These are phyloP conservation scores for Vigna nakashimae DNA, from an alignment of 306 rosid species.

Conservation along the genomic window DNA sequence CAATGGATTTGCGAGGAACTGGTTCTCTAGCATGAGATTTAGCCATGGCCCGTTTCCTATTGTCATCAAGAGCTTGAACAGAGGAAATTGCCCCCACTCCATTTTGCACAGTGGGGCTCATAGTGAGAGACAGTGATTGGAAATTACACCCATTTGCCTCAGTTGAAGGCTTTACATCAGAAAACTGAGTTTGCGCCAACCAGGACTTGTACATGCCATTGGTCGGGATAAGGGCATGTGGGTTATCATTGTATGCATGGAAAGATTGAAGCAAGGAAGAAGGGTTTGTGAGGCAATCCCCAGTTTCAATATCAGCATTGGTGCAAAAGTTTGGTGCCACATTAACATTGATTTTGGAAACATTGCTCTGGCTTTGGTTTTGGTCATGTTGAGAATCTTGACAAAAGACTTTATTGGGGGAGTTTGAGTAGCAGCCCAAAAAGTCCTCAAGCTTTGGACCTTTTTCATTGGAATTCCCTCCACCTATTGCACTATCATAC, in stretches of 20 bases:
- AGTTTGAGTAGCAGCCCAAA: conserved; percentile 88
- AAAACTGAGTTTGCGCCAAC: conserved; percentile 67
- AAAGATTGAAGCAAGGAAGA: conserved; percentile 54
- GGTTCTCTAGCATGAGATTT: conserved; percentile 72
- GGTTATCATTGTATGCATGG: conserved; percentile 52
- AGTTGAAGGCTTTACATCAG: conserved; percentile 50
- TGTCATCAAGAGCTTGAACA: conserved; percentile 56
- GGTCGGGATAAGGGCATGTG: conserved; percentile 51
- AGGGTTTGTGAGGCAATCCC: conserved; percentile 52
- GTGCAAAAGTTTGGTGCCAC: conserved; percentile 60
- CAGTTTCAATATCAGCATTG: conserved; percentile 49
- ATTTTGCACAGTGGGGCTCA: conserved; percentile 69
- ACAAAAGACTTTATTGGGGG: conserved; percentile 59
- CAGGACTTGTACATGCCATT: conserved; percentile 73
- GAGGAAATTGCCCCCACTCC: conserved; percentile 53
- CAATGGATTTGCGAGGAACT: conserved; percentile 86
- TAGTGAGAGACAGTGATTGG: conserved; percentile 75
- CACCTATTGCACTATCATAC: conserved; percentile 62
- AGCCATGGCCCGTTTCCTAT: conserved; percentile 64
- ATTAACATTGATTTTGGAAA: conserved; percentile 66
- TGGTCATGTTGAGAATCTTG: conserved; percentile 50
- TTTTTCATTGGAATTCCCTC: conserved; percentile 58
- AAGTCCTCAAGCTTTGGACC: conserved; percentile 97
- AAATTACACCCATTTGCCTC: conserved; percentile 59
- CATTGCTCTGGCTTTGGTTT: conserved; percentile 47